Evolutionary conservation across 768 basidiomycete species (phyloP).

Genomic region (Galerina marginata): DNA sequence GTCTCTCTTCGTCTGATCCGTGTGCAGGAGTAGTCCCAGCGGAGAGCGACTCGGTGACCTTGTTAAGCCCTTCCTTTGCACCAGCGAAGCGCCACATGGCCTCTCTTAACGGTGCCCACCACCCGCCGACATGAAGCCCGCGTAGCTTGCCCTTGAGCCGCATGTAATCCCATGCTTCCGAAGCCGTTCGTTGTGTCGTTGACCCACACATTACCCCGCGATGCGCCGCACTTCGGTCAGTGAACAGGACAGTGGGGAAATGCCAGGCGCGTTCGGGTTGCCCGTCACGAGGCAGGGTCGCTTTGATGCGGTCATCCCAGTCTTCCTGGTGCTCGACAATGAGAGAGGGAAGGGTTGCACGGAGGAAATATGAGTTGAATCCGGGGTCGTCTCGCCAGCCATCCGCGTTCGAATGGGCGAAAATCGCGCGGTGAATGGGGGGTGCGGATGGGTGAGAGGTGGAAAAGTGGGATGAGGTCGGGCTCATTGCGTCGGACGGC

Average conservation of each 20-base stretch:
- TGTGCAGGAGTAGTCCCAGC: not conserved
- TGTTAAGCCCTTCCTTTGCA: slow-evolving; percentile 22
- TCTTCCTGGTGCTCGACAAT: slow-evolving; percentile 72
- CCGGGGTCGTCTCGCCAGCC: slow-evolving; percentile 81
- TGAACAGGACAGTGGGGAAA: slow-evolving; percentile 71
- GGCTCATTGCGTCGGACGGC: slow-evolving; percentile 10
- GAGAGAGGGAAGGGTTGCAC: slow-evolving; percentile 72
- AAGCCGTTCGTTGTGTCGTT: slow-evolving; percentile 73
- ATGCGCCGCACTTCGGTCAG: slow-evolving; percentile 80
- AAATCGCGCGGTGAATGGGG: slow-evolving; percentile 70
- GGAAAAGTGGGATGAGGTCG: slow-evolving; percentile 20
- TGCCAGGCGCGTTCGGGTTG: slow-evolving; percentile 59
- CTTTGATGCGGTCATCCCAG: slow-evolving; percentile 66
- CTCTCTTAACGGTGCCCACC: slow-evolving; percentile 81
- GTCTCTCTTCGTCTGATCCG: not conserved
- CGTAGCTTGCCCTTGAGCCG: slow-evolving; percentile 34
- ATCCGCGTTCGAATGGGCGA: slow-evolving; percentile 60
- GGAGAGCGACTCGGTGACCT: not conserved
- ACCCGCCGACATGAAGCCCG: slow-evolving; percentile 54
- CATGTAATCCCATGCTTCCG: slow-evolving; percentile 68
- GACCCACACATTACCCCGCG: slow-evolving; percentile 67
- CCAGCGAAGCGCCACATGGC: slow-evolving; percentile 75
- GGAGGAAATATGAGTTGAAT: slow-evolving; percentile 80
- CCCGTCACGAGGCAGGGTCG: slow-evolving; percentile 29
- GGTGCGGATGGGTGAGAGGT: slow-evolving; percentile 44